Evolutionary conservation across 2,329 filamentous ascomycete genomes (phyloP).

Genomic region (Akanthomyces dipterigenus): DNA sequence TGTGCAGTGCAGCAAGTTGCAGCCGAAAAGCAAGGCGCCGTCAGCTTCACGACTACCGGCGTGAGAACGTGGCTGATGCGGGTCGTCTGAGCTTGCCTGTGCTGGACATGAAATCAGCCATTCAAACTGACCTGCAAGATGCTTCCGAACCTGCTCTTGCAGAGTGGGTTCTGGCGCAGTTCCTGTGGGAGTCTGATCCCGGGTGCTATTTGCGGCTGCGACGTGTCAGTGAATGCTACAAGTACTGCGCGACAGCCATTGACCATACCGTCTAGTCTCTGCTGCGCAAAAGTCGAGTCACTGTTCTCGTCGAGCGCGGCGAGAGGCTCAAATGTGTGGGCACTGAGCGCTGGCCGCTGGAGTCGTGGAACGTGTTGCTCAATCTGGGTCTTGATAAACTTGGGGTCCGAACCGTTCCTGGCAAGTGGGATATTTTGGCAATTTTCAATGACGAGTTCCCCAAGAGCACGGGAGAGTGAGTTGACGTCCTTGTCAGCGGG

Average conservation of each 20-base stretch:
- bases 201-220: neutral
- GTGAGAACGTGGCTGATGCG: slow-evolving; percentile 14
- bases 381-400: slow-evolving; percentile 15
- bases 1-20: slow-evolving; percentile 42
- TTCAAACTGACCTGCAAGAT: slow-evolving; percentile 44
- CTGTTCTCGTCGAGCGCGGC: slow-evolving; percentile 7
- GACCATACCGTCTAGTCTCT: neutral
- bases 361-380: slow-evolving; percentile 18
- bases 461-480: slow-evolving; percentile 15
- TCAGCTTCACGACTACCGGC: slow-evolving; percentile 18
- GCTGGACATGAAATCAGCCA: slow-evolving; percentile 38
- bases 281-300: neutral
- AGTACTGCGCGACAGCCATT: slow-evolving; percentile 12
- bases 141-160: slow-evolving; percentile 32
- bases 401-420: slow-evolving; percentile 13
- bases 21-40: slow-evolving; percentile 35
- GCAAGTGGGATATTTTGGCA: slow-evolving; percentile 17
- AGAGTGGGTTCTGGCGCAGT: slow-evolving; percentile 19
- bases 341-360: slow-evolving; percentile 25
- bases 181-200: slow-evolving; percentile 14
- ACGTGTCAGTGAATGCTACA: slow-evolving; percentile 11
- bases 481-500: slow-evolving; percentile 6
- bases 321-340: slow-evolving; percentile 27
- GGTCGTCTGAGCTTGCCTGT: slow-evolving; percentile 20
- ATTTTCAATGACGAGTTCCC: slow-evolving; percentile 22